Evolutionary conservation across 495 filamentous ascomycete species (phyloP), one percentile per base, ranked within the genome.

Genomic region (Aspergillus sclerotioniger): DNA sequence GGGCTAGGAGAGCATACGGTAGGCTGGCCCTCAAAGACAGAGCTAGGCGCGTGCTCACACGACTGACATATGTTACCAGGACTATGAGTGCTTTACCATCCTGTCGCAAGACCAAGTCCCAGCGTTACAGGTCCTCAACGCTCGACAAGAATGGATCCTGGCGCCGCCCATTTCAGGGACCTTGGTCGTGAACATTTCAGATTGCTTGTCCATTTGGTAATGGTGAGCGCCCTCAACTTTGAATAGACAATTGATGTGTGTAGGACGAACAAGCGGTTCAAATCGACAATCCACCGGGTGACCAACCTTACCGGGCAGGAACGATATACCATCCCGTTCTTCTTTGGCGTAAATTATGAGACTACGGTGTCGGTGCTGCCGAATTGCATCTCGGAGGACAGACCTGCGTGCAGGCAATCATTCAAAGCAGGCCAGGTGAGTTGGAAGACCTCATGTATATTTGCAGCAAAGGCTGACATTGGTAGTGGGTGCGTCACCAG

Each of bases 111-210:
- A 70, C 6, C 57, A 58, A 3, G 71, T 73, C 3, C 75, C 77
- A 0, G 79, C 71, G 0, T 59, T 83, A 8, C 76, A 82, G 59
- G 73, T 82, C 13, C 70, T 77, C 0, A 76, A 69, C 46, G 58
- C 68, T 9, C 58, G 64, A 8, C 69, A 67, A 0, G 61, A 76
- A 16, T 82, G 79, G 78, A 72, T 78, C 17, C 54, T 69, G 3
- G 78, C 79, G 0, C 59, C 65, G 7, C 78, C 77, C 1, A 74
- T 76, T 35, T 68, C 66, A 7, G 71, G 71, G 6, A 74, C 73
- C 6, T 72, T 79, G 46, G 77, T 84, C 7, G 75, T 84, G 20
- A 82, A 84, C 58, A 74, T 82, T 15, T 76, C 72, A 2, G 76
- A 84, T 61, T 71, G 75, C 53, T 54, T 82, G 31, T 67, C 71